Base-by-base conservation (phyloP, 2,329 filamentous ascomycete species). In the Nothomitra cinnamomea region DNA sequence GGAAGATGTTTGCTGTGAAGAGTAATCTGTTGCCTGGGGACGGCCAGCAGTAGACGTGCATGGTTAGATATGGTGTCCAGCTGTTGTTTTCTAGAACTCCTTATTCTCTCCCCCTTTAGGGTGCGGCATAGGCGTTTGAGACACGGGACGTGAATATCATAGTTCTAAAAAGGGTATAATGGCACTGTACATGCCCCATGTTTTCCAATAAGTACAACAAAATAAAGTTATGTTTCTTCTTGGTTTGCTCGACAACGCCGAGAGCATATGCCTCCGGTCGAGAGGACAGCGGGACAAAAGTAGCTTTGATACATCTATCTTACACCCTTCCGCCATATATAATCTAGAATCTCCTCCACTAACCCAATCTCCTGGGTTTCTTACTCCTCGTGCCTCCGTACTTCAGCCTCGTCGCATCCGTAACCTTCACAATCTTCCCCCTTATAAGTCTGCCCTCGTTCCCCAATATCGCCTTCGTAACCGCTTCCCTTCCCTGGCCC, bases 1-100 rank as follows among this genome's bases (percentile, higher is more conserved):
- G 87, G 60, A 98, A 98, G 81, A 95, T 98, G 90, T 98, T 98
- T 69, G 89, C 89, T 40, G 87, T 95, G 57, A 83, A 89, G 69
- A 79, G 78, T 58, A 82, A 80, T 63, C 65, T 83, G 56, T 63
- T 82, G 58, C 79, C 79, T 17, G 74, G 74, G 54, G 78, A 78
- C 1, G 38, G 51, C n/a, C 22, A 49, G 13, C 6, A 49, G 25
- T 49, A 49, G 24, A 15, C 1, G 13, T 24, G 8, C 28, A 32
- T 32, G 5, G 5, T 4, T 10, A 32, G 12, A 17, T 24, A 41
- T 15, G 3, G 25, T 15, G 2, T 49, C 28, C 3, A 1, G 32
- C n/a, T 49, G 24, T 49, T 17, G 32, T 35, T 49, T 49, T 22
- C 22, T 48, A 48, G 43, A 28, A 48, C 28, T 48, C n/a, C 19